phyloP scores from a whole-genome alignment of 805 yeast species.

The Teunomyces stri region DNA sequence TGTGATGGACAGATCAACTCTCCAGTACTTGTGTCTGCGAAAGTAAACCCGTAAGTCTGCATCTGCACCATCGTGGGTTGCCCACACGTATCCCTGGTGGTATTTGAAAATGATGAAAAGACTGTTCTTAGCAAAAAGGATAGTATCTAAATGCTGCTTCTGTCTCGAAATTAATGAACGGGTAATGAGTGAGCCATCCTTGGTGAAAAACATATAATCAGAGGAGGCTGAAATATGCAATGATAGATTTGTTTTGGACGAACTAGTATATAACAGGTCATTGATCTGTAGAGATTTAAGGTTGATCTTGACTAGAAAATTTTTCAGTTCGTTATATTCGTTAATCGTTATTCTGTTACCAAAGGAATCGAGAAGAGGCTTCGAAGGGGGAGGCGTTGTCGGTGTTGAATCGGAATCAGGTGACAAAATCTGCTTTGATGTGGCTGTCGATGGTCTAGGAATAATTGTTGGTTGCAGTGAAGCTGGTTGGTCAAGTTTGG shows the following conservation, averaged over 20 bases:
- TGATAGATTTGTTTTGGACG: neutral
- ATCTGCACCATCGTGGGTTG: constrained; percentile 7
- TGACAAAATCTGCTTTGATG: too few species aligned
- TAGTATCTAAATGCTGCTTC: constrained; percentile 2
- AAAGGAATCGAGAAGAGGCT: constrained; percentile 1
- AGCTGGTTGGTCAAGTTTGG: neutral
- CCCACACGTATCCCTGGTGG: constrained; percentile 6
- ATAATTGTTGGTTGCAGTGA: neutral
- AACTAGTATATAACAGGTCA: neutral
- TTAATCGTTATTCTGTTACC: neutral
- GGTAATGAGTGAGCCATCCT: constrained; percentile 4
- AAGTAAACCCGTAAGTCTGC: constrained; percentile 6
- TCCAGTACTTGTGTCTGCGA: constrained; percentile 6
- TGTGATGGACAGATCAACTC: neutral
- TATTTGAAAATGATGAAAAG: constrained; percentile 6
- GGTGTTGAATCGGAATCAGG: neutral
- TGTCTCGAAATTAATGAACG: constrained; percentile 3
- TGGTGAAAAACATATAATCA: constrained; percentile 5
- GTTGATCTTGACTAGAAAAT: neutral
- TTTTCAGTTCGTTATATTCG: neutral
- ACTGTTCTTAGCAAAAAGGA: constrained; percentile 8
- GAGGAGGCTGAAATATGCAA: constrained; percentile 3
- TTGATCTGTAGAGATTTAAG: neutral
- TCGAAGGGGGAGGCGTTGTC: neutral
- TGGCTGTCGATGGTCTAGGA: neutral